These are phyloP conservation scores for Secale cereale DNA, from an alignment of 176 grass and related monocot species.

Conservation along the genomic window DNA sequence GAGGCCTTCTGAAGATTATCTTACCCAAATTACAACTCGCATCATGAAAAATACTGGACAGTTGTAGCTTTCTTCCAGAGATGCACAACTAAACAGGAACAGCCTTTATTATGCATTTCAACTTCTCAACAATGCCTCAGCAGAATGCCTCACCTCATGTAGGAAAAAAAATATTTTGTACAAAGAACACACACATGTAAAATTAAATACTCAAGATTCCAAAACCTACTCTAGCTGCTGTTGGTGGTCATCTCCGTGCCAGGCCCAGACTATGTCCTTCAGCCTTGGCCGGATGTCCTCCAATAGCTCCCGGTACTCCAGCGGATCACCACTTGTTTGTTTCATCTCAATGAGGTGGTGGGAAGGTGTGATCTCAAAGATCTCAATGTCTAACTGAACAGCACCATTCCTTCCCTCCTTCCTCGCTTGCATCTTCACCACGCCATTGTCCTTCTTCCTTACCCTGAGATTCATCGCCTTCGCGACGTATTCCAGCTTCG, in stretches of 20 bases:
- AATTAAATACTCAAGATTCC: constrained; percentile 6
- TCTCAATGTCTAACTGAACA: constrained; percentile 55
- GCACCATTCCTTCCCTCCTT: constrained; percentile 68
- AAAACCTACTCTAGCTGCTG: constrained; percentile 35
- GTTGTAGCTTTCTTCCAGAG: background rate
- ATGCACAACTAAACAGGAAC: constrained; percentile 4
- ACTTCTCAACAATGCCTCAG: background rate
- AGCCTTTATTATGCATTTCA: background rate
- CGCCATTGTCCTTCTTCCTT: constrained; percentile 63
- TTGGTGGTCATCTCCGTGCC: constrained; percentile 55
- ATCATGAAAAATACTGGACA: background rate
- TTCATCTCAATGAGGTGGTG: constrained; percentile 78
- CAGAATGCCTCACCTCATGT: background rate
- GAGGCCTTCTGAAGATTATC: background rate
- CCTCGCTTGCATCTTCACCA: constrained; percentile 60
- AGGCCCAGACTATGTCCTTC: constrained; percentile 63
- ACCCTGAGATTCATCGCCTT: constrained; percentile 66
- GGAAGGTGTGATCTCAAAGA: constrained; percentile 56
- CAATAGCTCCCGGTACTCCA: constrained; percentile 62
- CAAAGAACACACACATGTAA: background rate
- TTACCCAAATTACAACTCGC: background rate
- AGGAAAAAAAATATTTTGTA: background rate
- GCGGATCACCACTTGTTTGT: constrained; percentile 61
- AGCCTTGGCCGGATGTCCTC: constrained; percentile 62
- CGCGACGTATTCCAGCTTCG: constrained; percentile 47